A percentile compares a stretch with the other conserved stretches of the same genome.
Conservation (phyloP, 2,329 filamentous ascomycete genomes). For the Madurella fahalii region DNA sequence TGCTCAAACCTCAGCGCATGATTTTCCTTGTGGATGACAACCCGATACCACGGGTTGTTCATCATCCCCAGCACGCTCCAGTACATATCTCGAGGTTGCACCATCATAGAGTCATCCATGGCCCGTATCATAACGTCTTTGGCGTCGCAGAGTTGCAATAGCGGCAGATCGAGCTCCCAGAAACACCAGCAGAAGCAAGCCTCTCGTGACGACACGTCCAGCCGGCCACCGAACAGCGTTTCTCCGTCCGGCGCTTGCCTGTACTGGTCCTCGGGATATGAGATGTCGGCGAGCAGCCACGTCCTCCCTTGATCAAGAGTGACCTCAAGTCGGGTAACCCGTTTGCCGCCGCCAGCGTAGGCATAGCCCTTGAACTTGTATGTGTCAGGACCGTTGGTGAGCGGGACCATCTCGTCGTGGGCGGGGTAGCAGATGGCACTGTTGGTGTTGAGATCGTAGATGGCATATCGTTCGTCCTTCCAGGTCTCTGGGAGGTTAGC, state of each 20-base stretch:
- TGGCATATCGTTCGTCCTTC: constrained; percentile 86
- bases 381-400: constrained; percentile 39
- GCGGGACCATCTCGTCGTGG: constrained; percentile 64
- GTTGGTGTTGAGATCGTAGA: constrained; percentile 87
- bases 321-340: constrained; percentile 77
- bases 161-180: constrained; percentile 69
- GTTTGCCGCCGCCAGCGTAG: constrained; percentile 80
- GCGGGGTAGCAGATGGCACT: constrained; percentile 76
- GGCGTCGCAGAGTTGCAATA: constrained; percentile 57
- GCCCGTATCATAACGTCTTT: constrained; percentile 75
- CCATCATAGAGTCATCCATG: constrained; percentile 86
- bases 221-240: constrained; percentile 66
- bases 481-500: constrained; percentile 71
- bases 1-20: constrained; percentile 74
- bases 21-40: constrained; percentile 68
- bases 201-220: constrained; percentile 81
- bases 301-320: constrained; percentile 77
- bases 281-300: constrained; percentile 73
- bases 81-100: constrained; percentile 90
- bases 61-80: constrained; percentile 96
- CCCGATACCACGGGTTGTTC: constrained; percentile 92
- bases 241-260: constrained; percentile 56
- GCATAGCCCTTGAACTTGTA: constrained; percentile 78
- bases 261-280: constrained; percentile 84
- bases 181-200: constrained; percentile 89